A percentile compares a stretch with the other conserved stretches of the same genome.
These are phyloP conservation scores for Boletus tylopilopsis DNA, from an alignment of 768 basidiomycete species.

Conservation along the genomic window DNA sequence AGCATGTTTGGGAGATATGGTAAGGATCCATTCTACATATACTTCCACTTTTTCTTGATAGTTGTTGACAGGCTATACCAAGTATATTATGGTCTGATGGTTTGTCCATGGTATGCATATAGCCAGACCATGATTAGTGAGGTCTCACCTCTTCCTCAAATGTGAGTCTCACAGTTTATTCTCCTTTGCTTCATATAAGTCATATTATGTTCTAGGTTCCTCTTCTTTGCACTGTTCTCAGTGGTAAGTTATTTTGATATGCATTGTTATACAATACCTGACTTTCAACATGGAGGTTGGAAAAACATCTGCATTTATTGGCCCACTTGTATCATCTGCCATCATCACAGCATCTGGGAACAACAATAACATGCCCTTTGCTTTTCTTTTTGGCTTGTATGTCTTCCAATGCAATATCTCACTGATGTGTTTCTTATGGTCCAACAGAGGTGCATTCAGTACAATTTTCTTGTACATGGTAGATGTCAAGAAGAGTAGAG, in stretches of 20 bases:
- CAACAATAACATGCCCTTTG: slow-evolving; percentile 75
- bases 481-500: slow-evolving; percentile 59
- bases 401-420: slow-evolving; percentile 20
- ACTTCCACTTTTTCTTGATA: not conserved
- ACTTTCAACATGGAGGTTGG: slow-evolving; percentile 43
- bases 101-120: slow-evolving; percentile 79
- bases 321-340: slow-evolving; percentile 69
- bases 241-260: slow-evolving; percentile 40
- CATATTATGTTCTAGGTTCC: slow-evolving; percentile 41
- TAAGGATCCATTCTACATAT: slow-evolving; percentile 16
- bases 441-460: slow-evolving; percentile 20
- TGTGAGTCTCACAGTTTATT: slow-evolving; percentile 40
- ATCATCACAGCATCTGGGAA: slow-evolving; percentile 65
- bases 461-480: slow-evolving; percentile 59
- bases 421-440: not conserved
- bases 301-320: slow-evolving; percentile 75
- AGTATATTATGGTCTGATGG: slow-evolving; percentile 66
- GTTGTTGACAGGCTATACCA: slow-evolving; percentile 53
- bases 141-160: slow-evolving; percentile 68
- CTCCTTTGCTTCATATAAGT: not conserved
- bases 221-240: slow-evolving; percentile 73
- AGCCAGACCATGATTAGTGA: slow-evolving; percentile 83
- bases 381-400: slow-evolving; percentile 67
- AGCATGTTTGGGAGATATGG: slow-evolving; percentile 83
- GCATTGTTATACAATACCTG: not conserved